Evolutionary conservation across 2,329 filamentous ascomycete species (phyloP).

Genomic region (Phaeosphaeria sp.): DNA sequence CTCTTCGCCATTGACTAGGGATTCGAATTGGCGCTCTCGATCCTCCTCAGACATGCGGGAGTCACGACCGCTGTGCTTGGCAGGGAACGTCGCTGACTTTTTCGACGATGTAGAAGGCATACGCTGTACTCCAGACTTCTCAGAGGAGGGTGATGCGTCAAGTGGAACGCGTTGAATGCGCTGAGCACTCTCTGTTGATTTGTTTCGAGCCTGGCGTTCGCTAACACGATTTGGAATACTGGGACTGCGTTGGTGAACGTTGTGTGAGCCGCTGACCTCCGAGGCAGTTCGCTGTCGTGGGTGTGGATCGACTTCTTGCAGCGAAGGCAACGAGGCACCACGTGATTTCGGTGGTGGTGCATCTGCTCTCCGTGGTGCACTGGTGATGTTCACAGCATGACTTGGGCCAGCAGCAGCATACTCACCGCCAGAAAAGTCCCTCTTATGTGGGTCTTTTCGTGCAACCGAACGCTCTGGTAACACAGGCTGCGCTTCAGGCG

Average conservation of each 20-base stretch:
- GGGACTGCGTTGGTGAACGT: constrained; percentile 24
- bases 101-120: constrained; percentile 40
- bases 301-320: constrained; percentile 36
- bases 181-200: constrained; percentile 13
- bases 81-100: constrained; percentile 38
- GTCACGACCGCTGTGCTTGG: constrained; percentile 41
- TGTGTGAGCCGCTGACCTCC: constrained; percentile 16
- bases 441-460: constrained; percentile 27
- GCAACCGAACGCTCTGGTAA: constrained; percentile 26
- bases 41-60: constrained; percentile 50
- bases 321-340: constrained; percentile 31
- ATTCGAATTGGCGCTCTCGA: constrained; percentile 54
- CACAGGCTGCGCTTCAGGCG: constrained; percentile 28
- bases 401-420: constrained; percentile 7
- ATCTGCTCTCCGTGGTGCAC: constrained; percentile 25
- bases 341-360: constrained; percentile 28
- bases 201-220: constrained; percentile 29
- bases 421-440: constrained; percentile 14
- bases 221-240: constrained; percentile 25
- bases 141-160: constrained; percentile 31
- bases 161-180: constrained; percentile 23
- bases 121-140: constrained; percentile 40
- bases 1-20: constrained; percentile 54
- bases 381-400: constrained; percentile 11
- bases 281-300: constrained; percentile 12